Conservation (phyloP, 805 yeast species). For the Saccharomycopsis malanga region DNA sequence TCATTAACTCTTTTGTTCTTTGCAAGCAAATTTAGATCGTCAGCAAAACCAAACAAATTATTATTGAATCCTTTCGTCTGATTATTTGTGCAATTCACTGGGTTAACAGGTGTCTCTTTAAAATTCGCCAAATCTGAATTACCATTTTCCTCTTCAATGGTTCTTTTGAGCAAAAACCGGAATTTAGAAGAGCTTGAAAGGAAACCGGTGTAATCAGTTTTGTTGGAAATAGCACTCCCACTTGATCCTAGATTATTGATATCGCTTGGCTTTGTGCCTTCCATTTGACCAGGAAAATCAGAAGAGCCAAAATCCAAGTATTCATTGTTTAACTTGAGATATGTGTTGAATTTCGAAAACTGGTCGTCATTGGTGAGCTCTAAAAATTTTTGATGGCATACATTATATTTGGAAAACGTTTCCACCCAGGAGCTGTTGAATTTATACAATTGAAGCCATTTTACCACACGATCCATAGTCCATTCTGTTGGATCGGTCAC, state of each 20-base stretch:
- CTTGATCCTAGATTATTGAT: background rate
- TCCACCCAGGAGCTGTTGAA: slow-evolving; percentile 73
- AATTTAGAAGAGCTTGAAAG: slow-evolving; percentile 49
- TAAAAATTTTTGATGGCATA: slow-evolving; percentile 58
- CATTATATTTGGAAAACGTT: slow-evolving; percentile 48
- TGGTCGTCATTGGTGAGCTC: slow-evolving; percentile 62
- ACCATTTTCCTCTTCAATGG: slow-evolving; percentile 26
- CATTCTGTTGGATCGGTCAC: slow-evolving; percentile 55
- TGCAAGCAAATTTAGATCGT: slow-evolving; percentile 11
- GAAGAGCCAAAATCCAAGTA: slow-evolving; percentile 19
- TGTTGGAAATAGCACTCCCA: slow-evolving; percentile 26
- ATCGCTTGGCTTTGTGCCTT: background rate
- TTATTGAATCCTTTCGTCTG: background rate
- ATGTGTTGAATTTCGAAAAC: slow-evolving; percentile 35
- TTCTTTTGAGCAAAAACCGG: slow-evolving; percentile 45
- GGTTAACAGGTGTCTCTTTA: background rate
- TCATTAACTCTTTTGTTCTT: background rate
- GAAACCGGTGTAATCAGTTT: slow-evolving; percentile 32
- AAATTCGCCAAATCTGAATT: background rate
- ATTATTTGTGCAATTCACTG: too few species aligned
- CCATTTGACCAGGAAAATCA: background rate
- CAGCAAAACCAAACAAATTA: slow-evolving; percentile 2
- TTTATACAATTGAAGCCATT: slow-evolving; percentile 62
- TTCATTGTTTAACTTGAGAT: slow-evolving; percentile 23
- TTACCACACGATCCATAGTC: slow-evolving; percentile 58